Conservation (phyloP, 371 early-diverging fungal genomes). For the Globomyces sp. region DNA sequence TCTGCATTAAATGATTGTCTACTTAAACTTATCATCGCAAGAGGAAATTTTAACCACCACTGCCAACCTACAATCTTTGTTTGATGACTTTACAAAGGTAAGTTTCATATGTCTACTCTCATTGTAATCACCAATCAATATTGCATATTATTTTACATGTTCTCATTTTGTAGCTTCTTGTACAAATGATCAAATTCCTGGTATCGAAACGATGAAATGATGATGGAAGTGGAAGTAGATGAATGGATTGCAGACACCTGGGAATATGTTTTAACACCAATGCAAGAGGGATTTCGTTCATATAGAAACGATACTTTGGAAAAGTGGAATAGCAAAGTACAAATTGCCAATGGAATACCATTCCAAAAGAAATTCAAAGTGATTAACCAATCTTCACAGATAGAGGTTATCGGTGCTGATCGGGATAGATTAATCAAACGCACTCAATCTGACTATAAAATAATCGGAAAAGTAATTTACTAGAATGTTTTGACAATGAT, state of each 20-base stretch:
- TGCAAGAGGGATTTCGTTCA: constrained; percentile 4
- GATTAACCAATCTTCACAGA: constrained; percentile 80
- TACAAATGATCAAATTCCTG: too few species aligned
- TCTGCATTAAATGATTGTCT: too few species aligned
- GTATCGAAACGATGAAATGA: too few species aligned
- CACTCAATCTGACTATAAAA: constrained; percentile 60
- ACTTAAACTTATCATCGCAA: too few species aligned
- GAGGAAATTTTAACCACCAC: too few species aligned
- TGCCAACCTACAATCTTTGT: too few species aligned
- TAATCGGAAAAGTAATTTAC: constrained; percentile 1
- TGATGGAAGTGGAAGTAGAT: constrained; percentile 12
- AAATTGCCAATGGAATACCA: constrained; percentile 67
- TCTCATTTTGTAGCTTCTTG: too few species aligned
- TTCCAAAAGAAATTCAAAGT: constrained; percentile 89
- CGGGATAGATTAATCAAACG: constrained; percentile 78
- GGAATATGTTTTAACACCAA: constrained; percentile 20
- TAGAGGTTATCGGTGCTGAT: constrained; percentile 68
- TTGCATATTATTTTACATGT: too few species aligned
- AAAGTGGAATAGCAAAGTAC: constrained; percentile 91
- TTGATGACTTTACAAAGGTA: too few species aligned
- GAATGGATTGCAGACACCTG: constrained; percentile 15
- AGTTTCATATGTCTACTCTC: too few species aligned
- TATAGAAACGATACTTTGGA: constrained; percentile 64
- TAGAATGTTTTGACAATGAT: neutral
- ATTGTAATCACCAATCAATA: too few species aligned